These are phyloP conservation scores for Sporothrix globosa DNA, from an alignment of 2,329 filamentous ascomycete species.

Conservation along the genomic window DNA sequence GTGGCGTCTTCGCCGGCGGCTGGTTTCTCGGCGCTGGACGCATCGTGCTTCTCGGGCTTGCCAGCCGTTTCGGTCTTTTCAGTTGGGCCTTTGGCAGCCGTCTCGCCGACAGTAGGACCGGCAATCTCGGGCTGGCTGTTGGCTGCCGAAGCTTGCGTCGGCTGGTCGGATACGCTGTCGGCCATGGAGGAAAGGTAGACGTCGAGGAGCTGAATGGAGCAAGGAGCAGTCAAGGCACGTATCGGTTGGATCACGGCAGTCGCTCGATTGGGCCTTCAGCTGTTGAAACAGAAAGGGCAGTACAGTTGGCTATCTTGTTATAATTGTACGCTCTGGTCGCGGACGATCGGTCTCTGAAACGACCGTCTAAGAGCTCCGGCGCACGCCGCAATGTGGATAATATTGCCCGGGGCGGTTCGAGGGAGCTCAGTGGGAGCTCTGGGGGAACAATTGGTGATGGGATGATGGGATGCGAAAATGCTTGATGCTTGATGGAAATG, in stretches of 20 bases:
- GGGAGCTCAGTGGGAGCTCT: not conserved
- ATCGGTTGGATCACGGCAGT: not conserved
- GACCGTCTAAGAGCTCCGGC: not conserved
- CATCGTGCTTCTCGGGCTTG: not conserved
- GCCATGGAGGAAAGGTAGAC: not conserved
- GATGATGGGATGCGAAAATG: not conserved
- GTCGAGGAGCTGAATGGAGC: not conserved
- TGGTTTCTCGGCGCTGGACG: not conserved
- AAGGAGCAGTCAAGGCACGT: not conserved
- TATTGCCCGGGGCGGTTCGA: not conserved
- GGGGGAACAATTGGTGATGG: conserved; percentile 6
- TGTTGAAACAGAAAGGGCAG: not conserved
- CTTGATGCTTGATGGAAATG: not conserved
- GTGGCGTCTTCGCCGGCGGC: not conserved
- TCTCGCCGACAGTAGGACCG: not conserved
- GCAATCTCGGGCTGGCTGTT: not conserved
- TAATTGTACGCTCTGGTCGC: not conserved
- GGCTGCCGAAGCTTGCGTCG: not conserved
- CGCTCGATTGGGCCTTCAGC: not conserved
- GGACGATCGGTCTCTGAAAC: not conserved
- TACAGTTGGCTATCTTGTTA: not conserved
- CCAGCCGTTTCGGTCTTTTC: conserved; percentile 1
- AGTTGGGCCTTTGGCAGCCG: not conserved
- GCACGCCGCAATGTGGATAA: conserved; percentile 12
- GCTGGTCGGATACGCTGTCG: not conserved